Evolutionary conservation across 306 rosid genomes (phyloP).

Genomic region (Sicyos baderoa): DNA sequence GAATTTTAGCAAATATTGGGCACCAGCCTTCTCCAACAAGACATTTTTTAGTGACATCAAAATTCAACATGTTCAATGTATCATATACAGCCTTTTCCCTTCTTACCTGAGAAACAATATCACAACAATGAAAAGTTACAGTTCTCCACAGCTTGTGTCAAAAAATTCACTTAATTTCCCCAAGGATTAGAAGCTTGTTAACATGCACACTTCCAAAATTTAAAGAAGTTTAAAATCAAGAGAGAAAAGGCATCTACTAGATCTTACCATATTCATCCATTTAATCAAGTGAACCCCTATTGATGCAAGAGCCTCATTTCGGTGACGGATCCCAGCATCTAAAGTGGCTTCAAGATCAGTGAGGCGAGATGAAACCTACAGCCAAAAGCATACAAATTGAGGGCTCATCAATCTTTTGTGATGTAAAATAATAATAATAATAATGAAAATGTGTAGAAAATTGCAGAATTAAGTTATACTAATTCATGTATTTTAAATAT

Average conservation of each 20-base stretch:
- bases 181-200: not conserved
- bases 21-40: constrained; percentile 99
- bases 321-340: constrained; percentile 85
- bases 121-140: no score
- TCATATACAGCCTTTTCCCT: constrained; percentile 98
- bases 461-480: not conserved
- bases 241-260: constrained; percentile 2
- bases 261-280: constrained; percentile 83
- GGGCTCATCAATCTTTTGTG: not conserved
- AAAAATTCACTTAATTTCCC: no score
- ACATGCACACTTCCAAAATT: not conserved
- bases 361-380: constrained; percentile 82
- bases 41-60: constrained; percentile 96
- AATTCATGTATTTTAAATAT: not conserved
- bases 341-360: constrained; percentile 79
- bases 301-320: constrained; percentile 79
- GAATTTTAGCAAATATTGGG: constrained; percentile 72
- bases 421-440: not conserved
- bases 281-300: constrained; percentile 57
- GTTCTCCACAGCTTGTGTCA: no score
- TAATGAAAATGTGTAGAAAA: not conserved
- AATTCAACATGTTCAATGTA: constrained; percentile 87
- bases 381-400: constrained; percentile 1
- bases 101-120: constrained; percentile 55
- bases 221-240: not conserved